Conservation (phyloP, 345 rosid genomes). For the Heritiera fomes region DNA sequence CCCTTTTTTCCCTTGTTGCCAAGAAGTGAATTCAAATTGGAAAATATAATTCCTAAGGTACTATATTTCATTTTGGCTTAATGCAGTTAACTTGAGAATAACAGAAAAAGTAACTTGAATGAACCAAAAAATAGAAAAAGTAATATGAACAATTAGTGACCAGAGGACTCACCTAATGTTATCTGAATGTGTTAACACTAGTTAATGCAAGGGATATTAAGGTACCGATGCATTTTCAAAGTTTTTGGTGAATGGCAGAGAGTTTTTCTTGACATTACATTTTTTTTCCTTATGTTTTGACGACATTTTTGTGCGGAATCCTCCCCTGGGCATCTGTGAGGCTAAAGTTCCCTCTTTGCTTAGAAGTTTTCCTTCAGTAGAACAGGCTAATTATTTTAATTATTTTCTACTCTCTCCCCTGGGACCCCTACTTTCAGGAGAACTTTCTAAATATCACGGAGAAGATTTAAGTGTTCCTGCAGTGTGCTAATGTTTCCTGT, state of each 20-base stretch:
- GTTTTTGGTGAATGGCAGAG: not conserved
- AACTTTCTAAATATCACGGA: not conserved
- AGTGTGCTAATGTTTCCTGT: not conserved
- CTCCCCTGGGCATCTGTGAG: not conserved
- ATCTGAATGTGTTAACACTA: not conserved
- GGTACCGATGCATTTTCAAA: not conserved
- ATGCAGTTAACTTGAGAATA: not conserved
- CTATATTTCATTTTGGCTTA: not conserved
- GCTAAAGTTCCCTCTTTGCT: not conserved
- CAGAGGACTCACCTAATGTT: not conserved
- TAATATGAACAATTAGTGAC: not conserved
- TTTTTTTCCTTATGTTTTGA: not conserved
- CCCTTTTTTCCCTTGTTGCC: not conserved
- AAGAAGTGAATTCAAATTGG: slow-evolving; percentile 9
- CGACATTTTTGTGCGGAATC: not conserved
- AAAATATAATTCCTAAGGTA: not conserved
- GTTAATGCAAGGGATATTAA: not conserved
- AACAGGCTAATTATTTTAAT: not conserved
- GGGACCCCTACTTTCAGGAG: not conserved
- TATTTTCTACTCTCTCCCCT: not conserved
- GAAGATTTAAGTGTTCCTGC: not conserved
- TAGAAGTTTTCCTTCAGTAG: not conserved
- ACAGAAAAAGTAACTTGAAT: not conserved
- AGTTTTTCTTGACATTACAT: not conserved
- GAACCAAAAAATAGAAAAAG: too few relatives aligned